Conservation (phyloP, 129 eudicot species). For the Pittosporum tobira region DNA sequence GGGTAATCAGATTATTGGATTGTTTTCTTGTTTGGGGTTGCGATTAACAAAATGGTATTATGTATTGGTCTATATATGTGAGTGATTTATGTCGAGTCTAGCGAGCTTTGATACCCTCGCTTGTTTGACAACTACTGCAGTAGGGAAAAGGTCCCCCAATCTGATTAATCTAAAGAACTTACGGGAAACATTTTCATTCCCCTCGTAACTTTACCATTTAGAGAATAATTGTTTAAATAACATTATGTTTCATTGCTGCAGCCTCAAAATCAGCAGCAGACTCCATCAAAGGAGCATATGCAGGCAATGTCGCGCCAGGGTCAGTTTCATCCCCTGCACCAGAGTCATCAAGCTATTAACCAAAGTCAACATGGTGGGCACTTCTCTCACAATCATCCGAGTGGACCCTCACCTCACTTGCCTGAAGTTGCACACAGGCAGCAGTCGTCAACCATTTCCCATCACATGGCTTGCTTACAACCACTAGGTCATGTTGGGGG, state of each 20-base stretch:
- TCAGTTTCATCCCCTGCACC: constrained; percentile 59
- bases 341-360: constrained; percentile 39
- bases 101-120: no score
- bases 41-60: no score
- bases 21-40: background rate
- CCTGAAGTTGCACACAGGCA: constrained; percentile 62
- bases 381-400: constrained; percentile 57
- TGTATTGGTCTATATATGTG: background rate
- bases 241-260: constrained; percentile 12
- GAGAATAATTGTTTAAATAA: background rate
- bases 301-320: constrained; percentile 53
- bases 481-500: constrained; percentile 66
- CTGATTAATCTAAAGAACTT: no score
- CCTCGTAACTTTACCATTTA: background rate
- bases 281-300: constrained; percentile 58
- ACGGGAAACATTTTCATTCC: background rate
- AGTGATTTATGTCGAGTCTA: background rate
- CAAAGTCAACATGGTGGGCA: constrained; percentile 47
- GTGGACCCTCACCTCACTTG: constrained; percentile 50
- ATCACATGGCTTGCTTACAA: constrained; percentile 65
- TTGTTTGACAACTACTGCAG: no score
- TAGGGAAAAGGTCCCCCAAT: no score
- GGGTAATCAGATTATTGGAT: background rate
- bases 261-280: constrained; percentile 58
- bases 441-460: constrained; percentile 47